Conservation (phyloP, 306 rosid species). For the Prosopis cineraria region DNA sequence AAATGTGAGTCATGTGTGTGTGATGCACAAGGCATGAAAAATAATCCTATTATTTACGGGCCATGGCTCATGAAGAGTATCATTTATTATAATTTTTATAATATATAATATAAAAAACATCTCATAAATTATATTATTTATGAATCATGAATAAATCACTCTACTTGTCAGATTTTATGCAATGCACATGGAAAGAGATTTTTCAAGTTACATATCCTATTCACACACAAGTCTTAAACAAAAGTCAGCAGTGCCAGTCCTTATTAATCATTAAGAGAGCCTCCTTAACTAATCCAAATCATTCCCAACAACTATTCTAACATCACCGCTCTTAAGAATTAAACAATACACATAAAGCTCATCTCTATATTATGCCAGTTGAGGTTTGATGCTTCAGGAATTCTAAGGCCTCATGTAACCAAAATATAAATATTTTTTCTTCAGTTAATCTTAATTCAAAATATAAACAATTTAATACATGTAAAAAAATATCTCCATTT, state of each 20-base stretch:
- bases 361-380: not conserved
- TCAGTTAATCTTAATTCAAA: too few species aligned
- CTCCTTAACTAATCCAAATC: not conserved
- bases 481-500: too few species aligned
- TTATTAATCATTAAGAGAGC: not conserved
- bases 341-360: not conserved
- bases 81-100: not conserved
- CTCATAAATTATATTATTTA: too few species aligned
- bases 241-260: not conserved
- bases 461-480: too few species aligned
- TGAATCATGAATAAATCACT: too few species aligned
- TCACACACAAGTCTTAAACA: not conserved
- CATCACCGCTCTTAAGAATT: not conserved
- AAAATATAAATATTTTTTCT: too few species aligned
- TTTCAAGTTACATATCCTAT: conserved; percentile 9
- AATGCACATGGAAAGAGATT: not conserved
- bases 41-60: not conserved
- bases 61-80: not conserved
- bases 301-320: not conserved
- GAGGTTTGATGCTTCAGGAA: not conserved
- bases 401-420: too few species aligned
- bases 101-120: too few species aligned
- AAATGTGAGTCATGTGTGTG: not conserved
- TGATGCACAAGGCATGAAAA: not conserved
- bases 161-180: too few species aligned